phyloP scores from a whole-genome alignment of 2,329 filamentous ascomycete genomes.

The Cladosporium sp. region DNA sequence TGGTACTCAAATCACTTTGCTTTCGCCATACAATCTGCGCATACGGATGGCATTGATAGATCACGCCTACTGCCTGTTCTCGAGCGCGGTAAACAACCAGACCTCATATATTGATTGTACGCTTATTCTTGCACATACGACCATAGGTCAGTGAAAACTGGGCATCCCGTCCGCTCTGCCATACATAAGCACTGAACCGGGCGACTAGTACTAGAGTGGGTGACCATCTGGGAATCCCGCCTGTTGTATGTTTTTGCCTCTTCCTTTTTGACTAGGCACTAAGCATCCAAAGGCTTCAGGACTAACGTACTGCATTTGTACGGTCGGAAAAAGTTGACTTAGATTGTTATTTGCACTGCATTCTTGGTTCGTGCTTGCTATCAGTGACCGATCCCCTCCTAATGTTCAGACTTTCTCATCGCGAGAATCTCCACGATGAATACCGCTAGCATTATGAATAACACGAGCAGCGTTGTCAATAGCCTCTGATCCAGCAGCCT shows the following conservation, averaged over 20 bases:
- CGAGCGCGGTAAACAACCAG: too few relatives aligned
- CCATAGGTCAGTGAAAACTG: background rate
- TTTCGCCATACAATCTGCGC: too few relatives aligned
- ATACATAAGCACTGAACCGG: too few relatives aligned
- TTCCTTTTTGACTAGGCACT: background rate
- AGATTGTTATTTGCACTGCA: background rate
- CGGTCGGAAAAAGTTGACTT: background rate
- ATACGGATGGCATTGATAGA: too few relatives aligned
- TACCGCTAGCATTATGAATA: background rate
- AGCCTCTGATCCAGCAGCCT: constrained; percentile 13
- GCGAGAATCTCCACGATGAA: constrained; percentile 4
- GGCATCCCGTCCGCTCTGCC: too few relatives aligned
- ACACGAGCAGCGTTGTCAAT: constrained; percentile 7
- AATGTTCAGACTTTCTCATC: constrained; percentile 6
- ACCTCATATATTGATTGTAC: too few relatives aligned
- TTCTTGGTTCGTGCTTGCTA: too few relatives aligned
- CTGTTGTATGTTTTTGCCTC: background rate
- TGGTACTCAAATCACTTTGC: too few relatives aligned
- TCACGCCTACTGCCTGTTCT: too few relatives aligned
- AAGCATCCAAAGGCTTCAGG: background rate
- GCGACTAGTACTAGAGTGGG: too few relatives aligned
- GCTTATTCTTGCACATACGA: background rate
- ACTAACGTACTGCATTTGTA: background rate
- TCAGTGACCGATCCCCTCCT: too few relatives aligned
- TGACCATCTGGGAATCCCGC: constrained; percentile 1